Percentiles rank a stretch among this genome's conserved stretches.
Conservation (phyloP, 2,329 filamentous ascomycete species). For the Botrytis hyacinthi region DNA sequence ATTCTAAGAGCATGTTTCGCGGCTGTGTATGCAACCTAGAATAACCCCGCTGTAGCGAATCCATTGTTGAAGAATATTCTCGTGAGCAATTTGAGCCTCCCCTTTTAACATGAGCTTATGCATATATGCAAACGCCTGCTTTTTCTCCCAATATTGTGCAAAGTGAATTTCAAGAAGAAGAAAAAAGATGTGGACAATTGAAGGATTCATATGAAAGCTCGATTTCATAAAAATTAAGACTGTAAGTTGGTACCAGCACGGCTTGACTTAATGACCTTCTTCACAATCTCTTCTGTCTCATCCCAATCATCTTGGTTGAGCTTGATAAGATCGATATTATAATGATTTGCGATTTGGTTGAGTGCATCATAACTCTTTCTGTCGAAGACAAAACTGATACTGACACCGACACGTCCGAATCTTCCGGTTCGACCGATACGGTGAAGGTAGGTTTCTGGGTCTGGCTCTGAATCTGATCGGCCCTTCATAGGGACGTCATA, state of each 20-base stretch:
- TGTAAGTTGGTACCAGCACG: conserved; percentile 53
- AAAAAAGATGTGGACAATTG: conserved; percentile 7
- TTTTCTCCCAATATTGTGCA: conserved; percentile 13
- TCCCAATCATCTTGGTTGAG: conserved; percentile 91
- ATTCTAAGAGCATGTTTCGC: background rate
- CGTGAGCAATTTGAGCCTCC: conserved; percentile 1
- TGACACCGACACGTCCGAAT: conserved; percentile 94
- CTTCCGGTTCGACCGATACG: conserved; percentile 95
- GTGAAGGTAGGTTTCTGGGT: conserved; percentile 95
- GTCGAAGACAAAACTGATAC: conserved; percentile 91
- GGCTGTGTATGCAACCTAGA: conserved; percentile 20
- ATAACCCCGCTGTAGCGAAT: conserved; percentile 9
- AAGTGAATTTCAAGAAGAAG: background rate
- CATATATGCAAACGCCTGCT: conserved; percentile 19
- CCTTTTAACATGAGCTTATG: conserved; percentile 4
- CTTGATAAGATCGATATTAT: conserved; percentile 75
- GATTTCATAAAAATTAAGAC: conserved; percentile 5
- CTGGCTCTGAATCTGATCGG: conserved; percentile 74
- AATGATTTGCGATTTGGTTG: conserved; percentile 74
- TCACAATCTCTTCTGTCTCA: conserved; percentile 76
- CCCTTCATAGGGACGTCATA: conserved; percentile 83
- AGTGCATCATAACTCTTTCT: conserved; percentile 77
- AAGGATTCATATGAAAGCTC: background rate
- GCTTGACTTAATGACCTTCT: conserved; percentile 74
- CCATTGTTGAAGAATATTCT: background rate